Conservation (phyloP, 441 rosid species). For the Pelargonium cotyledonis region DNA sequence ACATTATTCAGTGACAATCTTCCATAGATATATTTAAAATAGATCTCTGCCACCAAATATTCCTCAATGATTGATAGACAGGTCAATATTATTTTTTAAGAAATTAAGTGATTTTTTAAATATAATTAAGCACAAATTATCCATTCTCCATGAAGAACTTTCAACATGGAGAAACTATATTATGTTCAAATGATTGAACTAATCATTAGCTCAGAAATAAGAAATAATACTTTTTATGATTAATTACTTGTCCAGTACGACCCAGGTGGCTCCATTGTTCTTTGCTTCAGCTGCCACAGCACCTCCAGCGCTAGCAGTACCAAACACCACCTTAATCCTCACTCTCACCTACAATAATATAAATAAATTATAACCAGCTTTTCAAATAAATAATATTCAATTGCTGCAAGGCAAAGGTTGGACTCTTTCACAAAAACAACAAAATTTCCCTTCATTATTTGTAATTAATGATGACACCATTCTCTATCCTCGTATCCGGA, state of each 20-base stretch:
- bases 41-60: neutral
- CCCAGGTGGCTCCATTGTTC: constrained; percentile 57
- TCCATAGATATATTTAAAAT: neutral
- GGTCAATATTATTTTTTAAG: neutral
- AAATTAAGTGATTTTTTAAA: constrained; percentile 6
- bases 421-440: too few relatives aligned
- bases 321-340: constrained; percentile 58
- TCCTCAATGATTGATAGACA: constrained; percentile 1
- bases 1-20: neutral
- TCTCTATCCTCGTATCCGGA: neutral
- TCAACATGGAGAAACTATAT: neutral
- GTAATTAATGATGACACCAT: neutral
- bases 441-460: neutral
- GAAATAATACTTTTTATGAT: constrained; percentile 55
- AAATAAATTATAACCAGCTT: constrained; percentile 15
- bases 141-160: neutral
- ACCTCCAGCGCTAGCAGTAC: constrained; percentile 29
- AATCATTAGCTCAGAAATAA: constrained; percentile 34
- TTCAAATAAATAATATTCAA: neutral
- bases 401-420: too few relatives aligned
- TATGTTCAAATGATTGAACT: neutral
- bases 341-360: constrained; percentile 45
- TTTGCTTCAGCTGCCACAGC: constrained; percentile 58
- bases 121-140: constrained; percentile 3
- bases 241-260: constrained; percentile 78